A percentile compares a stretch with the other conserved stretches of the same genome.
These are phyloP conservation scores for Boletus reticuloceps DNA, from an alignment of 768 basidiomycete species.

Conservation along the genomic window DNA sequence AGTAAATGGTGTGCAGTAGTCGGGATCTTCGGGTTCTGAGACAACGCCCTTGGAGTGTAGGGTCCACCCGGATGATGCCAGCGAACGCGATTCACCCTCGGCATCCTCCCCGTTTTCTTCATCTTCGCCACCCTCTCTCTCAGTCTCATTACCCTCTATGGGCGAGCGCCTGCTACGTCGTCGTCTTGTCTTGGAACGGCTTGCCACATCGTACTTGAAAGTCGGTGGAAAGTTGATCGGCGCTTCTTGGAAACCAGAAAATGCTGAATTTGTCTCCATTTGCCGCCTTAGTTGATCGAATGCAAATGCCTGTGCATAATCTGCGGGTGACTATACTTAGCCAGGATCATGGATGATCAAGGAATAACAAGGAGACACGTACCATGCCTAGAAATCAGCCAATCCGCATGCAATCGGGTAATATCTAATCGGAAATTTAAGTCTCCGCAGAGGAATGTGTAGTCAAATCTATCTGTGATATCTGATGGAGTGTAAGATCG, in stretches of 20 bases:
- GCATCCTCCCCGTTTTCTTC: conserved; percentile 40
- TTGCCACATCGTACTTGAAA: conserved; percentile 87
- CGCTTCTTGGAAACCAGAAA: conserved; percentile 78
- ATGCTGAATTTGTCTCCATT: conserved; percentile 68
- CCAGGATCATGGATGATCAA: background rate
- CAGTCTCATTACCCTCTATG: conserved; percentile 40
- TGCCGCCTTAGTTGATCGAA: conserved; percentile 85
- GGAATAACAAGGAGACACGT: conserved; percentile 6
- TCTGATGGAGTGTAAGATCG: conserved; percentile 38
- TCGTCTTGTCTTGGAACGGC: conserved; percentile 45
- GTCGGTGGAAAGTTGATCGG: conserved; percentile 87
- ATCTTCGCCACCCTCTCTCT: conserved; percentile 36
- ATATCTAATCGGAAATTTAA: conserved; percentile 90
- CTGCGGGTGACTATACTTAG: conserved; percentile 36
- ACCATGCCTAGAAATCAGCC: conserved; percentile 85
- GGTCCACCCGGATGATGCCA: conserved; percentile 53
- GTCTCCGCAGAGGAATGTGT: conserved; percentile 86
- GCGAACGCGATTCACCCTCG: conserved; percentile 48
- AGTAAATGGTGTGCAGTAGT: conserved; percentile 31
- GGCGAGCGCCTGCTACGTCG: conserved; percentile 36
- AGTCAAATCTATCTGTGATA: conserved; percentile 85
- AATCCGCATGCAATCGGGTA: conserved; percentile 89
- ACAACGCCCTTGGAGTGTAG: conserved; percentile 35
- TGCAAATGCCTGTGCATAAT: conserved; percentile 80
- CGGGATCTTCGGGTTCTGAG: conserved; percentile 42